These are phyloP conservation scores for Diaporthe ampelina DNA, from an alignment of 2,329 filamentous ascomycete genomes.

Conservation along the genomic window DNA sequence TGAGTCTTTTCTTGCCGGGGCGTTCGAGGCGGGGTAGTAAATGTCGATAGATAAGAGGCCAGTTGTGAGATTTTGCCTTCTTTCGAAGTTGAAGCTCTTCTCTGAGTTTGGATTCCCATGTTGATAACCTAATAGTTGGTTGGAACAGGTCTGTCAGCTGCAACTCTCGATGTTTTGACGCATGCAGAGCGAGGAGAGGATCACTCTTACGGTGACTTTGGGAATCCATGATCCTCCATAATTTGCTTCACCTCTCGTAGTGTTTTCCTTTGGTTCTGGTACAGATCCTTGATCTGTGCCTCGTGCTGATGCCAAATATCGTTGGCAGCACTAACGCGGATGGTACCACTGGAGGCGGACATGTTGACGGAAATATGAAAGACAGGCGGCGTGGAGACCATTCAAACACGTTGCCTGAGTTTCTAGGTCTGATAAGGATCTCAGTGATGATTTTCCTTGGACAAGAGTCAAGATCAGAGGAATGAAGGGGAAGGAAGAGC, in stretches of 20 bases:
- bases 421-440: neutral
- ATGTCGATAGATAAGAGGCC: constrained; percentile 1
- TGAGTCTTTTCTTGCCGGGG: neutral
- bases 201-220: neutral
- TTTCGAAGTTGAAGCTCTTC: neutral
- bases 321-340: neutral
- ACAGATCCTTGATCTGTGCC: neutral
- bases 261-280: neutral
- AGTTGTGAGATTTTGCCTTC: constrained; percentile 3
- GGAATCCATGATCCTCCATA: neutral
- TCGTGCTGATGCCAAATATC: neutral
- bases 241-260: neutral
- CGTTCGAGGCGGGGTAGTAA: neutral
- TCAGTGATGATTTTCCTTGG: neutral
- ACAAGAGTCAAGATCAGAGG: neutral
- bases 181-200: neutral
- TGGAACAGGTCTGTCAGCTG: neutral
- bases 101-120: constrained; percentile 3
- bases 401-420: no score
- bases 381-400: neutral
- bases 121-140: neutral
- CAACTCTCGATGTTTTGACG: neutral
- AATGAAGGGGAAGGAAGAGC: neutral
- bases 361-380: neutral
- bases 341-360: neutral